Percentiles rank a stretch among this genome's conserved stretches.
Evolutionary conservation across 2,329 filamentous ascomycete genomes (phyloP).

Genomic region (Emmonsiellopsis sp.): DNA sequence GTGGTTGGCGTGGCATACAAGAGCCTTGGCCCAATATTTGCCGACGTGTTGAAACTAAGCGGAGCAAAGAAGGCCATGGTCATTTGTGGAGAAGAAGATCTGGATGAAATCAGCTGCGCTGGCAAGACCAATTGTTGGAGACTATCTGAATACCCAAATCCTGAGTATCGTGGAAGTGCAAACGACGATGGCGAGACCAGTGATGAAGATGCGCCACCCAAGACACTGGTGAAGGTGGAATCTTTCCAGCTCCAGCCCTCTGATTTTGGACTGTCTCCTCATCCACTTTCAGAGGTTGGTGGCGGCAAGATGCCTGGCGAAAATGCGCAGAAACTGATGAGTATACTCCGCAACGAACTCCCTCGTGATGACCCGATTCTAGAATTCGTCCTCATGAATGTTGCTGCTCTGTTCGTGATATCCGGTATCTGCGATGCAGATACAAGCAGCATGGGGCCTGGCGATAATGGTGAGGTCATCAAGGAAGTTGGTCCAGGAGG

Average conservation of each 20-base stretch:
- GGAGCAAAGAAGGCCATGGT: slow-evolving; percentile 78
- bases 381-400: slow-evolving; percentile 91
- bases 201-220: slow-evolving; percentile 30
- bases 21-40: slow-evolving; percentile 81
- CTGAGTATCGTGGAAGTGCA: slow-evolving; percentile 26
- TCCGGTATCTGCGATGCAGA: slow-evolving; percentile 82
- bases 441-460: slow-evolving; percentile 66
- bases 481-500: slow-evolving; percentile 76
- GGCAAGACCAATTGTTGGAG: slow-evolving; percentile 85
- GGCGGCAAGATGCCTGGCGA: slow-evolving; percentile 77
- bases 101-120: slow-evolving; percentile 92
- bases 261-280: slow-evolving; percentile 76
- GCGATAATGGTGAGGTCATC: slow-evolving; percentile 72
- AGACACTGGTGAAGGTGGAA: slow-evolving; percentile 51
- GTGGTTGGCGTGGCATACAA: slow-evolving; percentile 87
- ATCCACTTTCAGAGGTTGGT: slow-evolving; percentile 68
- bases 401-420: slow-evolving; percentile 76
- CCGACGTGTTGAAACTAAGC: slow-evolving; percentile 67
- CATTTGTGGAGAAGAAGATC: slow-evolving; percentile 86
- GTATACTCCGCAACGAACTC: slow-evolving; percentile 65
- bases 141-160: slow-evolving; percentile 47
- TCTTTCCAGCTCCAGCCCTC: slow-evolving; percentile 68
- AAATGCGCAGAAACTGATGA: slow-evolving; percentile 76
- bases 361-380: slow-evolving; percentile 72
- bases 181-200: slow-evolving; percentile 26